Base-by-base conservation (phyloP, 2,329 filamentous ascomycete species). In the Aspergillus fijiensis region DNA sequence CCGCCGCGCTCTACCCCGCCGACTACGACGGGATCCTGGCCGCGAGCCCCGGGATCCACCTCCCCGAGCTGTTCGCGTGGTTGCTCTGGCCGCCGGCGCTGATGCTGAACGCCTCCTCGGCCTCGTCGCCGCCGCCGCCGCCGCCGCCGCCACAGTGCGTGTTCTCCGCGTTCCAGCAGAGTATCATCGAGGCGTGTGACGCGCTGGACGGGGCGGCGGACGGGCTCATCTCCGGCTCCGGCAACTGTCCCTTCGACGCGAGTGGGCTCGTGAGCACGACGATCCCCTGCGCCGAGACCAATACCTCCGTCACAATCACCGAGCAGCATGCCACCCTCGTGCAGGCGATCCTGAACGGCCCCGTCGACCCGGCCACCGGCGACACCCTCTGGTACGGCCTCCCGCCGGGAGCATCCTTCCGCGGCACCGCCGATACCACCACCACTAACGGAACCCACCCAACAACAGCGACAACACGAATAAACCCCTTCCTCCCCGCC, bases 11-110 rank as follows among this genome's bases (percentile, higher is more conserved):
- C 6, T 65, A 69, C 42, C 70, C 70, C 0, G 47, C 33, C 1
- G 56, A 62, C 11, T 72, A 66, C 29, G 66, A 72, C 48, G 70
- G 70, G 3, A 69, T 72, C 47, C 48, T 72, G 3, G 68, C 68
- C 16, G 62, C 48, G 11, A 60, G 69, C 2, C 68, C 70, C 1
- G 63, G 57, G 0, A 49, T 68, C 11, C 55, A 53, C n/a, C 50
- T 50, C 19, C 63, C 61, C 2, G 57, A 58, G 9, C 47, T 67
- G 4, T 57, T 51, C 6, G 29, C 60, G 0, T 52, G 58, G 4
- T 54, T 55, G 2, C 61, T 58, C 33, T 68, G 66, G 66, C 60
- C 63, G 11, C 55, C 57, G 5, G 21, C 66, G 5, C 58, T 62
- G 11, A 63, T 65, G 53, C 47, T 60, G 2, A 54, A 62, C 25